Evolutionary conservation across 2,329 filamentous ascomycete species (phyloP), one percentile per base, ranked within the genome.

Genomic region (Fusarium sp.): DNA sequence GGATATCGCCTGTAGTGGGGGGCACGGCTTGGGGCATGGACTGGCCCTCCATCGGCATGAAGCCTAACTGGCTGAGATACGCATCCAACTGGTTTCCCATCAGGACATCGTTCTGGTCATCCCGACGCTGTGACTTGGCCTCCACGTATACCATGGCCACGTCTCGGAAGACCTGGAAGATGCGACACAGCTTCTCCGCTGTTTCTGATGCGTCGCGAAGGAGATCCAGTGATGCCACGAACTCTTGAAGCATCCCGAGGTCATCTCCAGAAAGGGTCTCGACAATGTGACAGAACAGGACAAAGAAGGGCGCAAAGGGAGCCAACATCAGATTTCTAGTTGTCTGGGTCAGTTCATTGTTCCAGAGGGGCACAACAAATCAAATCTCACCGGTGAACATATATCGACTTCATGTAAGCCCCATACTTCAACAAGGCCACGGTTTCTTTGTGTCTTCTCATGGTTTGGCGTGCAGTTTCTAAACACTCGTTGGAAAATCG

Each of bases 101-200:
- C 6, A 85, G 84, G 5, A 57, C 10, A 5, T 81, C 81, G 74
- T 88, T 83, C 40, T 86, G 81, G 70, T 86, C 83, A 35, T 84
- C 81, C 61, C 82, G 81, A 54, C 88, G 85, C 74, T 83, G 82
- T 18, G 82, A 81, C 75, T 90, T 91, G 29, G 90, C 87, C 75
- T 91, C 88, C 7, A 92, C 84, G 70, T 92, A 92, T 8, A 91
- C 81, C 59, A 84, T 85, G 9, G 91, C 90, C 13, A 92, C 88
- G 63, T 88, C 88, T 68, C 87, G 85, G 77, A 92, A 89, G 25
- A 92, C 86, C 38, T 88, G 86, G 73, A 89, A 92, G 35, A 93
- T 85, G 14, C 86, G 87, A 77, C 91, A 88, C 11, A 93, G 84
- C 77, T 90, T 90, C 25, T 88, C 86, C 7, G 90, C 86, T 4